phyloP scores from a whole-genome alignment of 768 basidiomycete genomes.

The Pisolithus orientalis region DNA sequence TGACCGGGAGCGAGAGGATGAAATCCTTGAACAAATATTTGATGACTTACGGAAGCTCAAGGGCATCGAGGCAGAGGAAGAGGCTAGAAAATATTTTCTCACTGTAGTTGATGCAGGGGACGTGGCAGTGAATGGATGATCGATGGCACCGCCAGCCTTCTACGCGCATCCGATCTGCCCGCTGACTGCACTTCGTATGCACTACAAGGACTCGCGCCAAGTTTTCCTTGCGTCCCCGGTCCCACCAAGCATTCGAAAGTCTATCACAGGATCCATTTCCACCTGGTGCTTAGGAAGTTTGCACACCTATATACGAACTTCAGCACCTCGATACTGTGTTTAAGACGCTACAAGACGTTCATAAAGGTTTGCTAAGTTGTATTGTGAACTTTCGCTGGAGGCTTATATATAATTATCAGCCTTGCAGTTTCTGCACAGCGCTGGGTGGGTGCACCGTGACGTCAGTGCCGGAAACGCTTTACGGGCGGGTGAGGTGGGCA shows the following conservation, averaged over 20 bases:
- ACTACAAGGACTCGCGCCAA: not conserved
- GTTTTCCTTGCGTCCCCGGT: not conserved
- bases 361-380: not conserved
- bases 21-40: not conserved
- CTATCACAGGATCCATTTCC: not conserved
- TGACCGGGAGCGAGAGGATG: not conserved
- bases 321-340: not conserved
- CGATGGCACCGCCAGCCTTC: not conserved
- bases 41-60: not conserved
- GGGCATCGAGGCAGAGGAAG: not conserved
- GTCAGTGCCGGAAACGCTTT: not conserved
- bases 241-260: not conserved
- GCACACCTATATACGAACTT: not conserved
- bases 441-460: not conserved
- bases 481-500: not conserved
- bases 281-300: not conserved
- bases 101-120: not conserved
- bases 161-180: not conserved
- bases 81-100: not conserved
- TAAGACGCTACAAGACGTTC: not conserved
- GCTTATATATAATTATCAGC: not conserved
- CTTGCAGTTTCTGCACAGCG: not conserved
- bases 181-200: not conserved
- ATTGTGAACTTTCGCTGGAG: not conserved
- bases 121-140: not conserved